Evolutionary conservation across 2,329 filamentous ascomycete genomes (phyloP).

Genomic region (Calonectria hawksworthii): DNA sequence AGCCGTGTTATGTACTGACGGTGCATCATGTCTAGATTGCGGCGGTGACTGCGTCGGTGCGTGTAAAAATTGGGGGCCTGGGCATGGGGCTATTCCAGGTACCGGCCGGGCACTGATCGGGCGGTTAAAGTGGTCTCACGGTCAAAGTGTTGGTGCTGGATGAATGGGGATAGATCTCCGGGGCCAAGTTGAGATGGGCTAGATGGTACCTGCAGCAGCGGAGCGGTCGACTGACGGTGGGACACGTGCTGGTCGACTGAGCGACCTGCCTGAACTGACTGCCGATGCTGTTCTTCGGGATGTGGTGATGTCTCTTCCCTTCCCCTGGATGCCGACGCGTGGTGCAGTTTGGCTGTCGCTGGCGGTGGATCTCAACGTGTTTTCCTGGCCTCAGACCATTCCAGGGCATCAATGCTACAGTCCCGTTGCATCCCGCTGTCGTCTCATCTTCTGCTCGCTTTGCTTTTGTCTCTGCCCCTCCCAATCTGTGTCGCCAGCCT

Average conservation of each 20-base stretch:
- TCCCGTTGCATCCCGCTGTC: slow-evolving; percentile 18
- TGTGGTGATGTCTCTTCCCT: neutral
- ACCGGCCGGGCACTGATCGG: neutral
- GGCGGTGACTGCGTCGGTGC: neutral
- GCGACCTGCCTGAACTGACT: slow-evolving; percentile 1
- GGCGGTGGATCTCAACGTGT: slow-evolving; percentile 20
- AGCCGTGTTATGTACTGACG: neutral
- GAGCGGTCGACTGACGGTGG: slow-evolving; percentile 31
- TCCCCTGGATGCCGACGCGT: slow-evolving; percentile 2
- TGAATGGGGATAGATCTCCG: slow-evolving; percentile 40
- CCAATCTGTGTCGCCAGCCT: slow-evolving; percentile 26
- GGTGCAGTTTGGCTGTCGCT: slow-evolving; percentile 13
- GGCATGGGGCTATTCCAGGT: neutral
- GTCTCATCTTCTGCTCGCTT: slow-evolving; percentile 27
- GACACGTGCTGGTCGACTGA: slow-evolving; percentile 32
- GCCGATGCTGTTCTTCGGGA: neutral
- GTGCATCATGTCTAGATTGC: neutral
- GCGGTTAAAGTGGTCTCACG: slow-evolving; percentile 18
- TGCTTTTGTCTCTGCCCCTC: neutral
- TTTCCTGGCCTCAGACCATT: slow-evolving; percentile 32
- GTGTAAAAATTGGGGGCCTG: slow-evolving; percentile 11
- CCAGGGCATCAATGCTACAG: slow-evolving; percentile 17
- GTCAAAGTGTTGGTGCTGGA: slow-evolving; percentile 8
- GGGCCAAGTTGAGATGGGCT: slow-evolving; percentile 38
- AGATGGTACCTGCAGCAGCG: slow-evolving; percentile 47